Evolutionary conservation across 805 yeast genomes (phyloP).

Genomic region (Candida namnaoensis): DNA sequence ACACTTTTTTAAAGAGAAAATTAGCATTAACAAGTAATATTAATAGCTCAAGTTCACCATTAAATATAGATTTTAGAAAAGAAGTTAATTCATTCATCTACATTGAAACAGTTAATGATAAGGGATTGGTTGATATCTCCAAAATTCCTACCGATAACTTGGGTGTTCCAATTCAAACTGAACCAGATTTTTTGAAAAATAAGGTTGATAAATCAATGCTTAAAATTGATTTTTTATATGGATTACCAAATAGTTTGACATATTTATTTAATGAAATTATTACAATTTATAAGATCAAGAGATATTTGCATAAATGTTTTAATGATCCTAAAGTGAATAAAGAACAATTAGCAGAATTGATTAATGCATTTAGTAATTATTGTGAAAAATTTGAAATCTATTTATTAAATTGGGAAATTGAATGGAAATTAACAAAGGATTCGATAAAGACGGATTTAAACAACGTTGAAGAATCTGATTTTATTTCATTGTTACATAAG

Average conservation of each 20-base stretch:
- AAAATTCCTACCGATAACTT: too few relatives aligned
- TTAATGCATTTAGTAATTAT: conserved; percentile 1
- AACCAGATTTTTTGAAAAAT: background rate
- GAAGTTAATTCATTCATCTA: background rate
- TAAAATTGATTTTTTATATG: conserved; percentile 67
- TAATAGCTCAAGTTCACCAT: background rate
- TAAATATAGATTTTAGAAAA: too few relatives aligned
- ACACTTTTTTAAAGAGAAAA: too few relatives aligned
- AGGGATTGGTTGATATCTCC: too few relatives aligned
- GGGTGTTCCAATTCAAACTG: background rate
- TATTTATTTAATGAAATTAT: conserved; percentile 67
- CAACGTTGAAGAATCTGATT: conserved; percentile 8
- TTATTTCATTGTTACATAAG: conserved; percentile 35
- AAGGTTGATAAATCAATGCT: background rate
- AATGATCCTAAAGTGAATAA: conserved; percentile 9
- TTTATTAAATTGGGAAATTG: conserved; percentile 59
- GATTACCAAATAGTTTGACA: conserved; percentile 75
- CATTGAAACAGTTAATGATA: background rate
- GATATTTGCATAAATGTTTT: conserved; percentile 27
- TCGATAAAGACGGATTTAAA: background rate
- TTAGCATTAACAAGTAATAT: too few relatives aligned
- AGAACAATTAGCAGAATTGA: background rate
- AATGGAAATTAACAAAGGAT: conserved; percentile 53
- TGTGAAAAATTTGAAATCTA: conserved; percentile 35
- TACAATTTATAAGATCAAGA: conserved; percentile 52